These are phyloP conservation scores for Panaeolus cyanescens DNA, from an alignment of 768 basidiomycete species.

Conservation along the genomic window DNA sequence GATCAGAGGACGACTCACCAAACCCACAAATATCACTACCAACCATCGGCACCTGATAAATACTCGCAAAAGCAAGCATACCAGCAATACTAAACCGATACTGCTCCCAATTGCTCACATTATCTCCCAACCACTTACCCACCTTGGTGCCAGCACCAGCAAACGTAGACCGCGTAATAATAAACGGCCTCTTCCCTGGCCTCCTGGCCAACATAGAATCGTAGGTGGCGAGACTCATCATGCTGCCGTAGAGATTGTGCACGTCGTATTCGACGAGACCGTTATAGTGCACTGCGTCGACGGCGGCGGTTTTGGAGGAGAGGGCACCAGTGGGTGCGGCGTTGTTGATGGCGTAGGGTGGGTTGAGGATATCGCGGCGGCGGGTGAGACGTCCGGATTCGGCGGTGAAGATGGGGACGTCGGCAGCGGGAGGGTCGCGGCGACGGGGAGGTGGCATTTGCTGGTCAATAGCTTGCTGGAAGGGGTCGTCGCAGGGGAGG, in stretches of 20 bases:
- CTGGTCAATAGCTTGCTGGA: constrained; percentile 53
- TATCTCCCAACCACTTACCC: constrained; percentile 77
- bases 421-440: constrained; percentile 49
- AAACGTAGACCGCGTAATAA: constrained; percentile 77
- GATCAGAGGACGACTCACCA: constrained; percentile 34
- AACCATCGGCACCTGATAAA: constrained; percentile 76
- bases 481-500: constrained; percentile 62
- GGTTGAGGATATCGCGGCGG: constrained; percentile 42
- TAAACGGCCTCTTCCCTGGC: constrained; percentile 58
- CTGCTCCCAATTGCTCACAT: constrained; percentile 58
- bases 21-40: constrained; percentile 77
- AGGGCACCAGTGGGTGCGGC: constrained; percentile 43
- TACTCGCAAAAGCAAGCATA: constrained; percentile 61
- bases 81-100: constrained; percentile 64
- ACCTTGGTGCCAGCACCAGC: constrained; percentile 66
- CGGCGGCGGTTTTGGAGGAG: constrained; percentile 56
- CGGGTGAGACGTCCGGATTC: constrained; percentile 16
- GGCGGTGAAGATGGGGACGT: constrained; percentile 50
- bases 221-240: constrained; percentile 68
- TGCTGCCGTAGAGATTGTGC: constrained; percentile 70
- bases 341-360: constrained; percentile 64
- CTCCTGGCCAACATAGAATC: constrained; percentile 64
- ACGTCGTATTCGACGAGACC: constrained; percentile 61
- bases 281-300: constrained; percentile 55
- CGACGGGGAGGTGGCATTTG: constrained; percentile 56